Evolutionary conservation across 768 basidiomycete genomes (phyloP).

Genomic region (Amanita inopinata): DNA sequence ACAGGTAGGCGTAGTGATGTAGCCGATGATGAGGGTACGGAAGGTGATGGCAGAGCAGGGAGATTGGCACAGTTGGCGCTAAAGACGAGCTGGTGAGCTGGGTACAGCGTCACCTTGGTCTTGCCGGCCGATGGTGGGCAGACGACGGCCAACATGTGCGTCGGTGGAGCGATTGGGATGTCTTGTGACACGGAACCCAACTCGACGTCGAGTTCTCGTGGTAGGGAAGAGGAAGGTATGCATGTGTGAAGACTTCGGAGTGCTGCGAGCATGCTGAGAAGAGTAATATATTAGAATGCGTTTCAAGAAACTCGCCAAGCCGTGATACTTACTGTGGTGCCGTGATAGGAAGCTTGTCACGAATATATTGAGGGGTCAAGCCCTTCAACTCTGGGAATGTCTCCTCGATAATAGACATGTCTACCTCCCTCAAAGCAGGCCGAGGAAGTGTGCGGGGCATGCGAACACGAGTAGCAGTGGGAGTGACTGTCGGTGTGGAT

Average conservation of each 20-base stretch:
- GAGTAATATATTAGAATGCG: conserved; percentile 3
- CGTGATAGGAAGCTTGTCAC: conserved; percentile 11
- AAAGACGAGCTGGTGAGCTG: conserved; percentile 34
- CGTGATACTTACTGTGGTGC: conserved; percentile 11
- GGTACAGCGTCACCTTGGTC: conserved; percentile 25
- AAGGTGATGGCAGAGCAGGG: conserved; percentile 24
- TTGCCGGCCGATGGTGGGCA: conserved; percentile 15
- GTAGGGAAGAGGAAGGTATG: conserved; percentile 7
- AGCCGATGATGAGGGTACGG: conserved; percentile 16
- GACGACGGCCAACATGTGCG: conserved; percentile 28
- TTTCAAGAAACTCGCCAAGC: background rate
- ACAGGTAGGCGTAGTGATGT: conserved; percentile 29
- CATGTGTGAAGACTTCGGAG: conserved; percentile 9
- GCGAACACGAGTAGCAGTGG: conserved; percentile 8
- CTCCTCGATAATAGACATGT: conserved; percentile 7
- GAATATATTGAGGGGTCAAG: conserved; percentile 14
- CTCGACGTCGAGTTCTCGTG: conserved; percentile 18
- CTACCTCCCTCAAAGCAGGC: conserved; percentile 14
- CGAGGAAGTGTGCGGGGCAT: conserved; percentile 15
- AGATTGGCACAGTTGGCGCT: conserved; percentile 29
- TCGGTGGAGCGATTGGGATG: conserved; percentile 17
- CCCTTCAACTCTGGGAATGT: conserved; percentile 13
- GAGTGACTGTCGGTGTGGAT: background rate
- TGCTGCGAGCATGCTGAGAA: conserved; percentile 14
- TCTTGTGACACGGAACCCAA: conserved; percentile 13